A percentile compares a stretch with the other conserved stretches of the same genome.
These are phyloP conservation scores for Conticribra guillardii DNA, from an alignment of 108 stramenopile genomes.

Conservation along the genomic window DNA sequence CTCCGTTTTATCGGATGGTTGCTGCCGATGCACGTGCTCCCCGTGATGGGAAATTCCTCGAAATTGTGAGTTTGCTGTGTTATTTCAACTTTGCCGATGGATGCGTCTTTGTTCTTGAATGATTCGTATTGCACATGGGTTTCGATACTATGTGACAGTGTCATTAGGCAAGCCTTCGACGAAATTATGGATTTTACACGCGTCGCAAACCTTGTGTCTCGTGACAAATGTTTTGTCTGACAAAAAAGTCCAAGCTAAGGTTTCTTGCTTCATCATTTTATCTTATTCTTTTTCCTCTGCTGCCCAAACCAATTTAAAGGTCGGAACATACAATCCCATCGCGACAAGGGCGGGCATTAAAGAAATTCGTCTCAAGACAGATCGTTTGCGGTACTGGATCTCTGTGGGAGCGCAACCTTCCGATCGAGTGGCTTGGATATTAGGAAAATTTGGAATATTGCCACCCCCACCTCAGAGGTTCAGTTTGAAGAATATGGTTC, in stretches of 20 bases:
- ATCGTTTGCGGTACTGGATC: constrained; percentile 95
- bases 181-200: too few species aligned
- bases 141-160: too few species aligned
- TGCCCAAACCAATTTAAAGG: constrained; percentile 33
- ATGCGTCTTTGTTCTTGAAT: too few species aligned
- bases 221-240: too few species aligned
- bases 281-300: too few species aligned
- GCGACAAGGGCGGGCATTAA: constrained; percentile 91
- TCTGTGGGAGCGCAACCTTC: constrained; percentile 95
- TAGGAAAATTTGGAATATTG: constrained; percentile 93
- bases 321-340: constrained; percentile 98
- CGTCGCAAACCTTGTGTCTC: too few species aligned
- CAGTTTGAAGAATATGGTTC: constrained; percentile 63
- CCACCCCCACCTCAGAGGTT: constrained; percentile 77
- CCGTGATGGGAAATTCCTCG: constrained; percentile 92
- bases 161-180: too few species aligned
- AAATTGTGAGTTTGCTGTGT: constrained; percentile 53
- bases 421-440: constrained; percentile 94
- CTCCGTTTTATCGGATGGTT: constrained; percentile 98
- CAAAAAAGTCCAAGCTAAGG: too few species aligned
- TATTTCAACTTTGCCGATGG: neutral
- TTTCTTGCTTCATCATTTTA: too few species aligned
- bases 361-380: constrained; percentile 94
- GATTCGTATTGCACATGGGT: too few species aligned
- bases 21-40: constrained; percentile 92